Evolutionary conservation across 1,139 yeast species (phyloP), one percentile per base, ranked within the genome.

Genomic region (Suhomyces guaymorum): DNA sequence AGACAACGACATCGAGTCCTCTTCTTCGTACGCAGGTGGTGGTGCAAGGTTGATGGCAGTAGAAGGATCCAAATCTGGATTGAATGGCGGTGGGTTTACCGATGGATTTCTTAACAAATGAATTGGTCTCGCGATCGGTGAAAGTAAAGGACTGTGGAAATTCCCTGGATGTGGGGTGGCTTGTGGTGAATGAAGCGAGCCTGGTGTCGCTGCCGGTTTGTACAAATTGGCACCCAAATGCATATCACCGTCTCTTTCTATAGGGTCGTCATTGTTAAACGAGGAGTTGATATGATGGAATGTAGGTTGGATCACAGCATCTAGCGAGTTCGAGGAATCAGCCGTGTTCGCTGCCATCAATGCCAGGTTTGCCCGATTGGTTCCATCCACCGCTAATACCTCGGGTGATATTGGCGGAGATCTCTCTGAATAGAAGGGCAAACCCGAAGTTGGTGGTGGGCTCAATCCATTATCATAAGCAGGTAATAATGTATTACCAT

Each of bases 401-500:
- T 67, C 80, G 1, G 85, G 84, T 2, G 82, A 76, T 23, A 72
- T 46, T 2, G 80, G 73, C 33, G 71, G 54, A 46, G 57, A 32
- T 42, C 44, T 18, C 2, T 54, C 49, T 6, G 63, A 33, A 39
- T 58, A 59, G 16, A 43, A 44, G 1, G 65, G 62, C 8, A 54
- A 39, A n/a, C n/a, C n/a, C 23, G 37, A 38, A 9, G 34, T 7
- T 35, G 21, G 33, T 8, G 17, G 34, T 30, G 20, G 35, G 18
- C 54, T 18, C 63, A 35, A 50, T 47, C 32, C 39, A 18, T 63
- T 66, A 26, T 61, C 71, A 48, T 77, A 77, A 1, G 80, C 77
- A 1, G 82, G 87, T 35, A 83, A 61, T 25, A 82, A 57, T 0
- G 90, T 82, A 48, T 83, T 82, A 10, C 84, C 84, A 55, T 82